Base-by-base conservation (phyloP, 257 asterid species). In the Cruciata laevipes region DNA sequence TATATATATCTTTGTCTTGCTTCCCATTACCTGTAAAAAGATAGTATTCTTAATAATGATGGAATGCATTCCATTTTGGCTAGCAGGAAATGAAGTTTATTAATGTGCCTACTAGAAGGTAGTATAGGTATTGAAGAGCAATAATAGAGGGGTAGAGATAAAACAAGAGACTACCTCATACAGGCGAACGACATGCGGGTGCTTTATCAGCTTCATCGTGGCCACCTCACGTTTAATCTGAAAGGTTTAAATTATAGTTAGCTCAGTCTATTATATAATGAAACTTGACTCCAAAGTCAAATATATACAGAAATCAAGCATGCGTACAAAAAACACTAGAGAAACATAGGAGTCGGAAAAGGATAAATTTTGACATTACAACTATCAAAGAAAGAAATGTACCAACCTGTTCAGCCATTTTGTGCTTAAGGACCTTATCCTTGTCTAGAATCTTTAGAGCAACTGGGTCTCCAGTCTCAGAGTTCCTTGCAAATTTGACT, bases 181-280 rank as follows among this genome's bases (percentile, higher is more conserved):
- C 57, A 91, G 73, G 68, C 72, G 85, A 74, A 91, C 90, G 24
- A 88, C 98, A 71, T 86, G 75, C 57, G 98, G 98, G 77, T 91
- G 98, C 52, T 86, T 89, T 31, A 91, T 84, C 73, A 91, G 68
- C 74, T 91, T 91, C 96, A 91, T 87, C 3, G 98, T 91, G 7
- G 96, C 95, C 66, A 91, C 85, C 82, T 91, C 98, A 69, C 95
- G 83, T 79, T 78, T 87, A 75, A 91, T 87, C 98, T 91, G 96
- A 66, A 77, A 71, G 68, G 69, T 47, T 74, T 74, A 58, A 52
- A 58, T 58, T 51, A 58, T 40, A 63, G 56, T 25, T 73, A 61
- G 21, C 44, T 21, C 57, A 38, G 32, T n/a, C 20, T 66, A 74
- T 7, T 69, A 80, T 69, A 80, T 31, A 9, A 73, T 58, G 67